Base-by-base conservation (phyloP, 208 protist species). In the Trypanosoma rangeli region DNA sequence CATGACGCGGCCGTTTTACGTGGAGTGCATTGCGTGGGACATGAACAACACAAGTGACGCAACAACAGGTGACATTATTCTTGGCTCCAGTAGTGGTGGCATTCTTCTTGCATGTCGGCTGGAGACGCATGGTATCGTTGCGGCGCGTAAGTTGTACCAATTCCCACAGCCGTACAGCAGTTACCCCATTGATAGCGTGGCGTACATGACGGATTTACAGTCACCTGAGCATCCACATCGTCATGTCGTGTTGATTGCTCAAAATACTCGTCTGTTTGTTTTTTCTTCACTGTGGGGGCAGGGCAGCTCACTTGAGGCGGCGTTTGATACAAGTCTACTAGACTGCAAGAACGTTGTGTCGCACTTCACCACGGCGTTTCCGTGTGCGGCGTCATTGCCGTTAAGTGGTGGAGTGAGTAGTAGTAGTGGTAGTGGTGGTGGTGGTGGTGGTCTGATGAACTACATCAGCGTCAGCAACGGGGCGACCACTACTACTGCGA, bases 71-170 rank as follows among this genome's bases (percentile, higher is more conserved):
- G 80, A 82, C 28, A 73, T 72, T 31, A 64, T 86, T 10, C 46
- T 89, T 5, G 83, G 80, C 24, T 72, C 77, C 18, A 64, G 53
- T 35, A 65, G 55, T 20, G 74, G 80, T 3, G 83, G 83, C n/a
- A 16, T 76, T 20, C 33, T 89, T n/a, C 37, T 89, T 12, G 65
- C 59, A 5, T 79, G 78, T 42, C 56, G 62, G 22, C 49, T 89
- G 39, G 80, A 73, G 39, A 42, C 26, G 16, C 28, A 58, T 0
- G 80, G 79, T 33, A 67, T 79, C 7, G 46, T 70, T 50, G 70
- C 62, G 5, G 44, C 69, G 2, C 73, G 75, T 3, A 54, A 70
- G 28, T 55, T 84, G 15, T 79, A 71, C 57, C 66, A 42, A 10
- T 83, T 89, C 22, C 77, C 83, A 0, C 52, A 62, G 33, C 46